Conservation (phyloP, 305 asterid species). For the Fraxinus xanthoxyloides region DNA sequence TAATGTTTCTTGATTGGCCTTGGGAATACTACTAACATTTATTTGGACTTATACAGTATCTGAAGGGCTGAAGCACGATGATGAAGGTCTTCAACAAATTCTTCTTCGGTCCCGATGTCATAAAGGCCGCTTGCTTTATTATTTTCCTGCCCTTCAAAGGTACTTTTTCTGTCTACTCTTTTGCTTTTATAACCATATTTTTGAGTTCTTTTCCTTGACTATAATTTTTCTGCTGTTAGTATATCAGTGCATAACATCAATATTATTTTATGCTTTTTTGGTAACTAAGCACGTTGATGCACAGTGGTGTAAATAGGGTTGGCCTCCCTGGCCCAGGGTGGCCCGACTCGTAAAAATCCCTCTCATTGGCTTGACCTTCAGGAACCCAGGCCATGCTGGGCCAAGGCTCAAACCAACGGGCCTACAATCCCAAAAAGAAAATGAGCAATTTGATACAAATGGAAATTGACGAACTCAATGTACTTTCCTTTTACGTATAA, state of each 20-base stretch:
- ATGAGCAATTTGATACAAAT: neutral
- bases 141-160: slow-evolving; percentile 64
- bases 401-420: neutral
- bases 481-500: neutral
- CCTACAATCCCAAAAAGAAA: neutral
- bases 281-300: neutral
- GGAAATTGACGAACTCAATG: neutral
- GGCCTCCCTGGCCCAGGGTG: neutral
- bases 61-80: slow-evolving; percentile 34
- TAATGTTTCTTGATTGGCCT: neutral
- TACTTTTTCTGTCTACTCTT: slow-evolving; percentile 28
- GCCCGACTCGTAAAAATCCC: neutral
- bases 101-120: slow-evolving; percentile 81
- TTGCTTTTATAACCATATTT: neutral
- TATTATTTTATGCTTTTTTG: neutral
- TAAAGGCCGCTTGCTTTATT: slow-evolving; percentile 92
- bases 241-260: neutral
- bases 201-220: neutral
- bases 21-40: neutral
- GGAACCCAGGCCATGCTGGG: neutral
- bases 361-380: neutral
- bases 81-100: slow-evolving; percentile 59
- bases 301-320: neutral
- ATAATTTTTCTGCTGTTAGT: neutral
- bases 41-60: slow-evolving; percentile 43